Evolutionary conservation across 257 asterid species (phyloP).

Genomic region (Solanum piurae): DNA sequence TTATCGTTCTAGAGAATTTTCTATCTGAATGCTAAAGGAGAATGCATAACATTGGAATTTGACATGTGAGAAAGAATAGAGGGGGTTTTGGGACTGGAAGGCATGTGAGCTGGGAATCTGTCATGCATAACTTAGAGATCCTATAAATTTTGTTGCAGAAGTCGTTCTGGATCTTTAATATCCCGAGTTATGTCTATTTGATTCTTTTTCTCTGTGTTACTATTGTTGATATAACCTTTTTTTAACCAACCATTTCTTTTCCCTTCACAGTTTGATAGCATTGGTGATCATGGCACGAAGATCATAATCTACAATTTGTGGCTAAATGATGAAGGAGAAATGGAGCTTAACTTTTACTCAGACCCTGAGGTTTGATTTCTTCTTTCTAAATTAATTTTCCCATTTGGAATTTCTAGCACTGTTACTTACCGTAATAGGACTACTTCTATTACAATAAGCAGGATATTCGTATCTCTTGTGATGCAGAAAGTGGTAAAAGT

Average conservation of each 20-base stretch:
- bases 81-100: neutral
- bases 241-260: neutral
- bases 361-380: conserved; percentile 54
- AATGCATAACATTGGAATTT: neutral
- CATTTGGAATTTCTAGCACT: neutral
- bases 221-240: conserved; percentile 1
- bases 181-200: neutral
- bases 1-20: neutral
- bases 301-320: conserved; percentile 72
- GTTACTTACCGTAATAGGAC: neutral
- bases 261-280: conserved; percentile 53
- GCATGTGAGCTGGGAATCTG: neutral
- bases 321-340: conserved; percentile 55
- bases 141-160: neutral
- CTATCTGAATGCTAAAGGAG: neutral
- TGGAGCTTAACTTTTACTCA: conserved; percentile 79
- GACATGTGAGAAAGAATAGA: neutral
- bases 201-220: neutral
- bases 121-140: neutral
- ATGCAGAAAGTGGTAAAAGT: conserved; percentile 12
- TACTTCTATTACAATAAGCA: conserved; percentile 22
- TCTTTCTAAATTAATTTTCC: conserved; percentile 4
- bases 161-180: neutral
- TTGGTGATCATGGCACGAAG: conserved; percentile 78
- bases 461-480: conserved; percentile 63